Percentiles rank a stretch among this genome's conserved stretches.
phyloP scores from a whole-genome alignment of 1,139 yeast species.

The Diutina scorzettiae region DNA sequence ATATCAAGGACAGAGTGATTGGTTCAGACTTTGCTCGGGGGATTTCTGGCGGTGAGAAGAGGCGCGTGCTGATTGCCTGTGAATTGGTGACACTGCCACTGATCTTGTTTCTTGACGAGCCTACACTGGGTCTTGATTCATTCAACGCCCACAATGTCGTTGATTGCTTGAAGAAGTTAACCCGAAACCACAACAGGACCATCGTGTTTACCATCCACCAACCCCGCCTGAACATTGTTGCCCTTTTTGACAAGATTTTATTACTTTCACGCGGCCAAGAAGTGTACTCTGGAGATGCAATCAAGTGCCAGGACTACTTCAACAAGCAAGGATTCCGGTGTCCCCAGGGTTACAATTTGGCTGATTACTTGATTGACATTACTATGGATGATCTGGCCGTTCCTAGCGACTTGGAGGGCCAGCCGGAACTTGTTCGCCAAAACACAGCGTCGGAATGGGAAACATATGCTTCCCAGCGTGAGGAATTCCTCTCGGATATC shows the following conservation, averaged over 20 bases:
- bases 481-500: slow-evolving; percentile 32
- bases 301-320: slow-evolving; percentile 61
- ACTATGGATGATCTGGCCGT: slow-evolving; percentile 44
- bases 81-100: slow-evolving; percentile 82
- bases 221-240: slow-evolving; percentile 93
- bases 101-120: slow-evolving; percentile 72
- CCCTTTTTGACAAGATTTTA: slow-evolving; percentile 73
- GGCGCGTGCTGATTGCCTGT: slow-evolving; percentile 84
- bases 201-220: slow-evolving; percentile 91
- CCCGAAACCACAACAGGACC: slow-evolving; percentile 73
- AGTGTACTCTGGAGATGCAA: slow-evolving; percentile 79
- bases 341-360: slow-evolving; percentile 85
- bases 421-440: slow-evolving; percentile 7
- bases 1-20: slow-evolving; percentile 72
- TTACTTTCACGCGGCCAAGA: slow-evolving; percentile 76
- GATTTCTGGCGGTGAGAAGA: slow-evolving; percentile 87
- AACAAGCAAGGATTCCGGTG: slow-evolving; percentile 66
- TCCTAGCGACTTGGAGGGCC: background rate
- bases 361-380: slow-evolving; percentile 84
- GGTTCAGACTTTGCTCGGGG: slow-evolving; percentile 90
- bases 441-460: slow-evolving; percentile 66
- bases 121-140: slow-evolving; percentile 91
- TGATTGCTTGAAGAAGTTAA: slow-evolving; percentile 70
- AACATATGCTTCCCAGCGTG: slow-evolving; percentile 77
- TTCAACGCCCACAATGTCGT: slow-evolving; percentile 87